These are phyloP conservation scores for Solanum pennellii DNA, from an alignment of 257 asterid genomes.

Conservation along the genomic window DNA sequence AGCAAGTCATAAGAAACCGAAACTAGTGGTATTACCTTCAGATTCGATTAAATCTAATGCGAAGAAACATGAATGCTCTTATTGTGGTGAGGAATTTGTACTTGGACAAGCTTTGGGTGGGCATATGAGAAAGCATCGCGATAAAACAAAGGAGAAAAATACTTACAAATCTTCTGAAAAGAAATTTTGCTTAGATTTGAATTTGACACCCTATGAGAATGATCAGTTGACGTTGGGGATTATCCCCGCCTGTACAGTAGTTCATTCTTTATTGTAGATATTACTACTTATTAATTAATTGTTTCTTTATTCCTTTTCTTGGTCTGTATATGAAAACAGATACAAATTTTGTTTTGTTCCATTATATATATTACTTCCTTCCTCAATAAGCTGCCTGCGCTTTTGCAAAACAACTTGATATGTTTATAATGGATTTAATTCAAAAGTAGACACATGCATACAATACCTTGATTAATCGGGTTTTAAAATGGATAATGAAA, in stretches of 20 bases:
- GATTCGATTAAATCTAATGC: neutral
- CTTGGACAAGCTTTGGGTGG: neutral
- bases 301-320: neutral
- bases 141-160: neutral
- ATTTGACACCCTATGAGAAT: slow-evolving; percentile 16
- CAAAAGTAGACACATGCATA: too few species aligned
- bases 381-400: neutral
- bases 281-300: neutral
- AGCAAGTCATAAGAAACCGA: slow-evolving; percentile 23
- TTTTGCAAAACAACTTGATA: neutral
- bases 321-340: neutral
- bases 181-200: slow-evolving; percentile 13
- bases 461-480: too few species aligned
- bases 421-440: too few species aligned
- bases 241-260: neutral
- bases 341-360: neutral
- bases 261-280: neutral
- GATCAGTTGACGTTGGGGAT: slow-evolving; percentile 2
- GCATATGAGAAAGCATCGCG: neutral
- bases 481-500: too few species aligned
- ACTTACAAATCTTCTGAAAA: neutral
- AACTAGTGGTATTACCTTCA: neutral
- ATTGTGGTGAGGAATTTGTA: neutral
- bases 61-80: neutral
- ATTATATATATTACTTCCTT: too few species aligned